These are phyloP conservation scores for Saccharomyces mikatae DNA, from an alignment of 805 yeast genomes.

Conservation along the genomic window DNA sequence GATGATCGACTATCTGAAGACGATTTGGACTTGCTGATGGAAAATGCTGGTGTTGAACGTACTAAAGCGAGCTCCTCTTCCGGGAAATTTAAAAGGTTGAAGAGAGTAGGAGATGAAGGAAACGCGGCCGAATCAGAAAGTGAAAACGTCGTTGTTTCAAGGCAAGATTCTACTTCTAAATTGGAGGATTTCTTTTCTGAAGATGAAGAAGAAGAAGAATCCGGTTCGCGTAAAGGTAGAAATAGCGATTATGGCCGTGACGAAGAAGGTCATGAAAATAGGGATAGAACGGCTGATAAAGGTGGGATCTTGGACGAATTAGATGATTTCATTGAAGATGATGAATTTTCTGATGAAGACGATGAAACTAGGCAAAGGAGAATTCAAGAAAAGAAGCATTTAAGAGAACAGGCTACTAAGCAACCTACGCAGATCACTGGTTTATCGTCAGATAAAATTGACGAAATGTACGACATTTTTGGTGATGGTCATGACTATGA, in stretches of 20 bases:
- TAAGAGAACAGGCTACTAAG: slow-evolving; percentile 39
- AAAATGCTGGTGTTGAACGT: slow-evolving; percentile 74
- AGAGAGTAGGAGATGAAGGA: slow-evolving; percentile 53
- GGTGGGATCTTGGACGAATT: slow-evolving; percentile 61
- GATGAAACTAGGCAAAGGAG: slow-evolving; percentile 41
- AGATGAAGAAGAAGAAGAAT: slow-evolving; percentile 24
- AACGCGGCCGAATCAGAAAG: slow-evolving; percentile 16
- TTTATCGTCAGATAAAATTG: slow-evolving; percentile 81
- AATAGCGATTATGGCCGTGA: slow-evolving; percentile 15
- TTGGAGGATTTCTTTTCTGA: slow-evolving; percentile 38
- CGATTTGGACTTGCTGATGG: slow-evolving; percentile 85
- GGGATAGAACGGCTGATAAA: slow-evolving; percentile 25
- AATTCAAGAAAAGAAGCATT: slow-evolving; percentile 24
- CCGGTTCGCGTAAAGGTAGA: slow-evolving; percentile 10
- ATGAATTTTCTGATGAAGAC: slow-evolving; percentile 84
- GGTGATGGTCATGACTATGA: slow-evolving; percentile 97
- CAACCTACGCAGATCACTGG: slow-evolving; percentile 51
- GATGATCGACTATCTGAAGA: slow-evolving; percentile 83
- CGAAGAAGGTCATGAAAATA: slow-evolving; percentile 17
- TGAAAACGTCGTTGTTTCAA: slow-evolving; percentile 8
- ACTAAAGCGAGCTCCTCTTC: slow-evolving; percentile 31
- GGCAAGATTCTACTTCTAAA: slow-evolving; percentile 16
- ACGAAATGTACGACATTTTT: slow-evolving; percentile 88
- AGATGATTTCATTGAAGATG: slow-evolving; percentile 96
- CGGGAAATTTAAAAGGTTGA: slow-evolving; percentile 64